These are phyloP conservation scores for Austroboletus eburneus DNA, from an alignment of 768 basidiomycete species.

Conservation along the genomic window DNA sequence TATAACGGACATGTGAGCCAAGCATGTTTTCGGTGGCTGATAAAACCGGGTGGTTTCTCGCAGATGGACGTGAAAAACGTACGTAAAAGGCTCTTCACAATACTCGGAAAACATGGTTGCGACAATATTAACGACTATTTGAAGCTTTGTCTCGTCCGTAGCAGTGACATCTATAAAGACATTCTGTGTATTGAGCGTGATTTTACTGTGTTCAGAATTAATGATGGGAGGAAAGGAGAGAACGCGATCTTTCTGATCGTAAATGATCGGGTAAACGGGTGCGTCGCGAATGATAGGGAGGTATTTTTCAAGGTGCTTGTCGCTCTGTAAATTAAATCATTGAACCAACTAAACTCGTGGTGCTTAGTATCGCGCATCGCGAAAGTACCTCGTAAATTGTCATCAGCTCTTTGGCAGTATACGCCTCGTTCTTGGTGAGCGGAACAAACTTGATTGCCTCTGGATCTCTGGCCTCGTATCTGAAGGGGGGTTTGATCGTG, in stretches of 20 bases:
- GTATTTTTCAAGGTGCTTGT: slow-evolving; percentile 87
- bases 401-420: slow-evolving; percentile 91
- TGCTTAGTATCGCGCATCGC: neutral
- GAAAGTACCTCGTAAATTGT: slow-evolving; percentile 78
- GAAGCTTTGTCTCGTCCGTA: slow-evolving; percentile 93
- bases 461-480: slow-evolving; percentile 78
- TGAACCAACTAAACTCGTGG: neutral
- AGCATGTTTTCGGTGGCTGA: neutral
- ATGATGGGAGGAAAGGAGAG: slow-evolving; percentile 98
- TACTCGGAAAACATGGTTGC: slow-evolving; percentile 99
- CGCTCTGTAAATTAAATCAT: slow-evolving; percentile 49
- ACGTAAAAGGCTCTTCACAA: slow-evolving; percentile 90
- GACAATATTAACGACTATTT: slow-evolving; percentile 93
- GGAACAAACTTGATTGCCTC: slow-evolving; percentile 91
- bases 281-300: slow-evolving; percentile 92
- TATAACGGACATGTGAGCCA: slow-evolving; percentile 28
- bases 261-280: slow-evolving; percentile 96
- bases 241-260: slow-evolving; percentile 82
- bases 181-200: slow-evolving; percentile 88
- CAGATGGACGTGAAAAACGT: slow-evolving; percentile 31
- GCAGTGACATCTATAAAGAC: slow-evolving; percentile 97
- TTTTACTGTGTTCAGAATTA: slow-evolving; percentile 97
- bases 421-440: slow-evolving; percentile 70
- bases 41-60: neutral
- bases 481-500: slow-evolving; percentile 81